phyloP scores from a whole-genome alignment of 2,329 filamentous ascomycete genomes.

The Paraconiothyrium brasiliense region DNA sequence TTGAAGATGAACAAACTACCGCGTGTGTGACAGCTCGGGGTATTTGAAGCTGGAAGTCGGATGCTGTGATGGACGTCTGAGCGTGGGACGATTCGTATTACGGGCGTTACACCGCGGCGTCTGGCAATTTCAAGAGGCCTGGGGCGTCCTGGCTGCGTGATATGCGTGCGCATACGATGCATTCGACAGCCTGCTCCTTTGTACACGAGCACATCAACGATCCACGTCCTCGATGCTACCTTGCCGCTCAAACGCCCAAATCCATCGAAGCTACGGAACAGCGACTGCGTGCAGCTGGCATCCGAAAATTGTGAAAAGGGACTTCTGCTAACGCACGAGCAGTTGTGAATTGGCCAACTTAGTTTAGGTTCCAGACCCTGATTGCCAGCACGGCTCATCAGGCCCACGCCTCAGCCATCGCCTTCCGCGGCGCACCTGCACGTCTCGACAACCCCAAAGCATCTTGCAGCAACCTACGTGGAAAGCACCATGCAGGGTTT shows the following conservation, averaged over 20 bases:
- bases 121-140: not conserved
- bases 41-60: not conserved
- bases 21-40: not conserved
- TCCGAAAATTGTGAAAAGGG: constrained; percentile 17
- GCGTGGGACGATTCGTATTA: not conserved
- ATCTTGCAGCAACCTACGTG: not conserved
- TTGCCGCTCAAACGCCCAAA: too few species aligned
- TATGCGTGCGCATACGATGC: too few species aligned
- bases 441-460: not conserved
- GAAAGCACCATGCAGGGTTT: not conserved
- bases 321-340: constrained; percentile 7
- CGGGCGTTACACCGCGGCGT: not conserved
- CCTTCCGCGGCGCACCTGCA: not conserved
- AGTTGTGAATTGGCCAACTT: not conserved
- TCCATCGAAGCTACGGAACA: not conserved
- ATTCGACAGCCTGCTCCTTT: too few species aligned
- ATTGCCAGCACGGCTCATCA: constrained; percentile 1
- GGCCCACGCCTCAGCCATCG: not conserved
- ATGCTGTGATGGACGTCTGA: not conserved
- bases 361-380: constrained; percentile 1
- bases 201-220: too few species aligned
- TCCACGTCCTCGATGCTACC: too few species aligned
- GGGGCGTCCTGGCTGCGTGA: not conserved
- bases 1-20: not conserved
- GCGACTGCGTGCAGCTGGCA: not conserved